phyloP scores from a whole-genome alignment of 495 filamentous ascomycete species.

The Echria macrotheca region DNA sequence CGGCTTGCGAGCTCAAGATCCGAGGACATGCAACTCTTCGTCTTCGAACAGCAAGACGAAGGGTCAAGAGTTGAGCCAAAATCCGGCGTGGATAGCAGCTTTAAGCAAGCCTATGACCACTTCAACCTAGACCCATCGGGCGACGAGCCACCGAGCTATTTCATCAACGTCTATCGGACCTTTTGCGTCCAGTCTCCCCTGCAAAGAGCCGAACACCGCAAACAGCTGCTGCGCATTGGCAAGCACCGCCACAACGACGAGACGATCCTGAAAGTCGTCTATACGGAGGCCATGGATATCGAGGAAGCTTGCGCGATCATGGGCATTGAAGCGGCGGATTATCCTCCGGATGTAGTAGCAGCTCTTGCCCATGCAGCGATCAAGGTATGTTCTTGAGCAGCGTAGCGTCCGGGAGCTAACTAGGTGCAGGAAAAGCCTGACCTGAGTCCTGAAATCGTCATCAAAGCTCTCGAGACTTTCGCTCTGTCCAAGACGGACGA shows the following conservation, averaged over 20 bases:
- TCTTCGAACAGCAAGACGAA: constrained; percentile 12
- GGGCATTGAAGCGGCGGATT: constrained; percentile 1
- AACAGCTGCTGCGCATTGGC: constrained; percentile 20
- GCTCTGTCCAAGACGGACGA: background rate
- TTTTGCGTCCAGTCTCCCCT: constrained; percentile 18
- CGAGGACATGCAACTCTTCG: constrained; percentile 22
- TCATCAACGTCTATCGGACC: constrained; percentile 19
- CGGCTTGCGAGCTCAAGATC: constrained; percentile 14
- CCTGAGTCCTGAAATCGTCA: constrained; percentile 3
- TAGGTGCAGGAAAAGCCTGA: constrained; percentile 3
- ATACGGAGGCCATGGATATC: constrained; percentile 8
- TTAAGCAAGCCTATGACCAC: constrained; percentile 17
- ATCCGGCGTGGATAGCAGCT: no score
- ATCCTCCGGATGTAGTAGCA: no score
- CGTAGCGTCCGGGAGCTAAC: no score
- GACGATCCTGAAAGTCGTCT: constrained; percentile 17
- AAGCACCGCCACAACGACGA: constrained; percentile 13
- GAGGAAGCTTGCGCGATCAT: constrained; percentile 20
- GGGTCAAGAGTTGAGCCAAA: background rate
- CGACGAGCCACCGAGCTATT: background rate
- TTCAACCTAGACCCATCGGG: constrained; percentile 11
- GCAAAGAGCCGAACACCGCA: constrained; percentile 19
- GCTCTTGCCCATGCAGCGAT: no score
- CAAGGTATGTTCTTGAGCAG: no score
- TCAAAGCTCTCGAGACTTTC: constrained; percentile 21